Evolutionary conservation across 2,329 filamentous ascomycete genomes (phyloP).

Genomic region (Neonectria punicea): DNA sequence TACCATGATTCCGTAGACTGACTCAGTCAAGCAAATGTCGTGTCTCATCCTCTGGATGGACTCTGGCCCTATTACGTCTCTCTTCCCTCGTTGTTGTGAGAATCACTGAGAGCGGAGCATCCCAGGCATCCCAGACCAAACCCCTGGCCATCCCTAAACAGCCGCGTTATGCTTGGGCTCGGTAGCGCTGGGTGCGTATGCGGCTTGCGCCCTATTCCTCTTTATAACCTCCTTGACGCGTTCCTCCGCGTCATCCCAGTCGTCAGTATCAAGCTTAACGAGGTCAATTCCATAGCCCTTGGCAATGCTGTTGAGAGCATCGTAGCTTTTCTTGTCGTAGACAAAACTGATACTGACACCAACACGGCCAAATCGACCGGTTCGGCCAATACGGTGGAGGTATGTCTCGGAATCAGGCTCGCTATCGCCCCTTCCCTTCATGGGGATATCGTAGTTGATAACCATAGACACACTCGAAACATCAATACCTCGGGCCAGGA

Average conservation of each 20-base stretch:
- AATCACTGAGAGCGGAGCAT: not conserved
- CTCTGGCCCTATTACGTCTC: not conserved
- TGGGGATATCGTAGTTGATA: constrained; percentile 93
- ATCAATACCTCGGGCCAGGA: constrained; percentile 95
- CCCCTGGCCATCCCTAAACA: constrained; percentile 43
- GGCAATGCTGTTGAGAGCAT: constrained; percentile 82
- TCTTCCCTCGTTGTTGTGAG: not conserved
- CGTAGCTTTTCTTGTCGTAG: constrained; percentile 83
- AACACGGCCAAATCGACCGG: constrained; percentile 94
- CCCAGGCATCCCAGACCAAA: constrained; percentile 14
- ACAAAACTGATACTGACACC: constrained; percentile 97
- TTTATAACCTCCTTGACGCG: constrained; percentile 86
- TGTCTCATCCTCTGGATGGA: not conserved
- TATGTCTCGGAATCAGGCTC: constrained; percentile 96
- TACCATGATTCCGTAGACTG: constrained; percentile 14
- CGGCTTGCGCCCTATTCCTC: constrained; percentile 69
- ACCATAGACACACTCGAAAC: constrained; percentile 94
- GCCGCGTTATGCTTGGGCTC: constrained; percentile 46
- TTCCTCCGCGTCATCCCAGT: constrained; percentile 92
- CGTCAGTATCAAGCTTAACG: constrained; percentile 81
- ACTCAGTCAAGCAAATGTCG: constrained; percentile 1
- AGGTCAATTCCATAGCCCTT: constrained; percentile 83
- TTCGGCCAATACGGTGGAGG: constrained; percentile 96
- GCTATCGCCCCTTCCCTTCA: constrained; percentile 78
- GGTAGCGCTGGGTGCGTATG: constrained; percentile 60